Evolutionary conservation across 768 basidiomycete genomes (phyloP).

Genomic region (Dacryopinax primogenitus): DNA sequence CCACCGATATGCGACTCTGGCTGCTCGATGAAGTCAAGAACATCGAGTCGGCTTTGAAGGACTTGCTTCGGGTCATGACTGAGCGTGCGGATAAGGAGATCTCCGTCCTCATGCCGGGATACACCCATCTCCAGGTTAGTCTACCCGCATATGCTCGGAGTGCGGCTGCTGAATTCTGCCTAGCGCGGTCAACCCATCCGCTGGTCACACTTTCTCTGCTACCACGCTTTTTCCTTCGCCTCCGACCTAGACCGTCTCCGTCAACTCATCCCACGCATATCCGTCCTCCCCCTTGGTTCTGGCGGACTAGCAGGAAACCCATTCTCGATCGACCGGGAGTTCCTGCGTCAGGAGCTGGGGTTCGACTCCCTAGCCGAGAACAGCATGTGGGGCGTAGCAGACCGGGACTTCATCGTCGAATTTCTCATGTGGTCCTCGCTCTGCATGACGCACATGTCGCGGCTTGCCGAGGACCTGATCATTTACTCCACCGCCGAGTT

Average conservation of each 20-base stretch:
- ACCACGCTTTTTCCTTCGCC: constrained; percentile 88
- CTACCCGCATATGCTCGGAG: neutral
- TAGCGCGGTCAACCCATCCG: constrained; percentile 97
- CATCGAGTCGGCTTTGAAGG: constrained; percentile 56
- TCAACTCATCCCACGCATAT: constrained; percentile 77
- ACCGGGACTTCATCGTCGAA: constrained; percentile 94
- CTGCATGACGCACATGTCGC: constrained; percentile 84
- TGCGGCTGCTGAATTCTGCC: neutral
- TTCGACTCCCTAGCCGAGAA: constrained; percentile 86
- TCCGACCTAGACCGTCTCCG: constrained; percentile 74
- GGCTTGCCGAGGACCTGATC: constrained; percentile 91
- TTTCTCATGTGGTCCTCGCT: constrained; percentile 94
- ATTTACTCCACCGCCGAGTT: constrained; percentile 96
- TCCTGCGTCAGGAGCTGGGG: constrained; percentile 78
- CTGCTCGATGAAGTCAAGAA: constrained; percentile 62
- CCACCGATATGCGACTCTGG: constrained; percentile 97
- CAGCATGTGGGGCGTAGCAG: constrained; percentile 91
- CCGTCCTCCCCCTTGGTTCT: constrained; percentile 83
- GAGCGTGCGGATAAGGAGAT: constrained; percentile 90
- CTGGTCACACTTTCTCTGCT: constrained; percentile 94
- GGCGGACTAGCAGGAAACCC: constrained; percentile 96
- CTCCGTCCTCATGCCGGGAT: constrained; percentile 82
- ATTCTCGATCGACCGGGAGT: constrained; percentile 84
- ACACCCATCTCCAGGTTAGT: constrained; percentile 88
- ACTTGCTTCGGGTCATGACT: constrained; percentile 73